These are phyloP conservation scores for Trichocladium uniseriatum DNA, from an alignment of 495 filamentous ascomycete species.

Conservation along the genomic window DNA sequence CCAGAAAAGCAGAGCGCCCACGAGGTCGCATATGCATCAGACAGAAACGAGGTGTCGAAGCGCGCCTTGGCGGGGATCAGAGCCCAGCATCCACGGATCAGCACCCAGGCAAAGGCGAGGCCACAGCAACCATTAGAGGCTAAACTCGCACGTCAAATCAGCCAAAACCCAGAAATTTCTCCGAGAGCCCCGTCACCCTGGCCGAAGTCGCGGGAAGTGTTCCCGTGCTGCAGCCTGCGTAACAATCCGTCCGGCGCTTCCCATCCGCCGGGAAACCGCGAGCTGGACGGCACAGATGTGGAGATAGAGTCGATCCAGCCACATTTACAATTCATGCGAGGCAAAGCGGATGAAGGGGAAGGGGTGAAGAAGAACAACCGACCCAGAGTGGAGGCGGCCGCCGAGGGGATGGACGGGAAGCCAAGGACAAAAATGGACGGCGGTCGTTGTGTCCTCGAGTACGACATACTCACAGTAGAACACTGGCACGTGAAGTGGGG, in stretches of 20 bases:
- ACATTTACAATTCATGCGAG: too few relatives aligned
- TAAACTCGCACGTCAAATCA: slow-evolving; percentile 32
- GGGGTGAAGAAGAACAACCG: too few relatives aligned
- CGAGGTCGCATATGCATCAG: slow-evolving; percentile 6
- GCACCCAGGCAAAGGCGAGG: slow-evolving; percentile 13
- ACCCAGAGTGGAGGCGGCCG: too few relatives aligned
- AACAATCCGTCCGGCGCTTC: slow-evolving; percentile 1
- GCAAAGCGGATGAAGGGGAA: too few relatives aligned
- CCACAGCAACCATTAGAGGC: slow-evolving; percentile 15
- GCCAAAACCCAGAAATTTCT: slow-evolving; percentile 29
- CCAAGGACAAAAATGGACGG: too few relatives aligned
- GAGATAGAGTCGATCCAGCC: background rate
- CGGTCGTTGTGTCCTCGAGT: too few relatives aligned
- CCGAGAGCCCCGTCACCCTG: slow-evolving; percentile 8
- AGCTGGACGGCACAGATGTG: slow-evolving; percentile 3
- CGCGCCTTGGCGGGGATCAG: slow-evolving; percentile 18
- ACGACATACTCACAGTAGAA: too few relatives aligned
- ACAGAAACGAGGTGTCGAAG: slow-evolving; percentile 15
- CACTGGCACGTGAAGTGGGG: slow-evolving; percentile 19
- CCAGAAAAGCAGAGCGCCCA: background rate
- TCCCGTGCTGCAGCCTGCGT: background rate
- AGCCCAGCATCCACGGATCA: slow-evolving; percentile 9
- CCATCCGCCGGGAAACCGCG: slow-evolving; percentile 19
- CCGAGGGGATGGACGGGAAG: too few relatives aligned
- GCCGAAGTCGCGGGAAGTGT: background rate